Percentiles rank a stretch among this genome's conserved stretches.
Conservation (phyloP, 306 rosid species). For the Vigna nakashimae region DNA sequence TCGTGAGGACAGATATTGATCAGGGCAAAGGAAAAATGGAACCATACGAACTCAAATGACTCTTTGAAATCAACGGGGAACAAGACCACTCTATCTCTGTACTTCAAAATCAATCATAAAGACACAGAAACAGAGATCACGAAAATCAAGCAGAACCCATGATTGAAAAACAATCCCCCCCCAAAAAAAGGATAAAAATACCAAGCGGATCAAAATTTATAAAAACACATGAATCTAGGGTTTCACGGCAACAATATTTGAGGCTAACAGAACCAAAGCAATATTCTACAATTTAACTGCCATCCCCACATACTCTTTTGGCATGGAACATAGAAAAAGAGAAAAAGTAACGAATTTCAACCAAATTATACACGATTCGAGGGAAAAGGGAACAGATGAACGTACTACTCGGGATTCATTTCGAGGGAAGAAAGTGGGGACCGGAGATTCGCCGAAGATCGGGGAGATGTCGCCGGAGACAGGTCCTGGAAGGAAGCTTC, state of each 20-base stretch:
- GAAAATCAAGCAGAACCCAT: background rate
- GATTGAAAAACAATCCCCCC: background rate
- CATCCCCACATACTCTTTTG: conserved; percentile 9
- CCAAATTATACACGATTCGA: background rate
- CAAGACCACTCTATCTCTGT: conserved; percentile 1
- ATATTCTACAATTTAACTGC: background rate
- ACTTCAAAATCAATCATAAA: conserved; percentile 29
- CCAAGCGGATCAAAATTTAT: background rate
- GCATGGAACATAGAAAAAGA: background rate
- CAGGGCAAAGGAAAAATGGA: background rate
- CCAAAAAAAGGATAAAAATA: background rate
- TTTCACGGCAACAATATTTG: conserved; percentile 29
- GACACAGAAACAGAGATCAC: background rate
- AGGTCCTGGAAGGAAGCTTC: conserved; percentile 29
- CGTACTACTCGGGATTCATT: conserved; percentile 60
- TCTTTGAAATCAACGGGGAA: conserved; percentile 2
- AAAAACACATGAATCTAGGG: conserved; percentile 49
- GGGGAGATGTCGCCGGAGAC: conserved; percentile 26
- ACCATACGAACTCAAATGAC: background rate
- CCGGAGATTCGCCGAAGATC: conserved; percentile 33
- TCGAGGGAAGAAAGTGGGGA: conserved; percentile 14
- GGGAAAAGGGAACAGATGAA: conserved; percentile 28
- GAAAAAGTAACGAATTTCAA: conserved; percentile 15
- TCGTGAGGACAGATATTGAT: background rate
- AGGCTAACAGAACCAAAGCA: background rate